Base-by-base conservation (phyloP, 257 asterid species). In the Scutellaria minor region DNA sequence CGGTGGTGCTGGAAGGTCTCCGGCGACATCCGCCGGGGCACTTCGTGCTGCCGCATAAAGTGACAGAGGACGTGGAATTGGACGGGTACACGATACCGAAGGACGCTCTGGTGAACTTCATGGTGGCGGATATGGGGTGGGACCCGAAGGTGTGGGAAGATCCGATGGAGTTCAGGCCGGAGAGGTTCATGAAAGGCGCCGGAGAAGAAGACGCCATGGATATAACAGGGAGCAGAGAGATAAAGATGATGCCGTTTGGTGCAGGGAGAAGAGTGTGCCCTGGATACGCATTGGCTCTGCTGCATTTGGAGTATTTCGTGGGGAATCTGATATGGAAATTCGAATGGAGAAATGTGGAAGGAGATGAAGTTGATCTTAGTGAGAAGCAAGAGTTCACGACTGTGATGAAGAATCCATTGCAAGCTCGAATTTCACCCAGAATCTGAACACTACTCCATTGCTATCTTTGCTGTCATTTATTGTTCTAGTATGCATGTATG, bases 211-310 rank as follows among this genome's bases (percentile, higher is more conserved):
- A 76, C 63, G 71, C 66, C 53, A 81, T 89, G 35, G 91, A 89
- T 35, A 31, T 89, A 39, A 87, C 86, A 0, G 83, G 96, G 44
- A 87, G 82, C 55, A 87, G 81, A 44, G 96, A 87, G 87, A 87
- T 89, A n/a, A 89, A 85, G 58, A 89, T 89, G 96, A 85, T 89
- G 90, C 96, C 96, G 6, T 89, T 89, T n/a, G 96, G 96, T 0
- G 88, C 88, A 0, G 96, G 96, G 20, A 78, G 96, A 77, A 83
- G 96, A 44, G 70, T 84, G 1, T 89, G 96, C 63, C 96, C 93
- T 0, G 96, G 78, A 0, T 55, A 1, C 0, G 78, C 69, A 2
- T 14, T 89, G 85, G 93, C 91, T 11, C 35, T 89, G 71, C 87
- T 89, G 1, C 96, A 89, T 74, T 56, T 87, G 83, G 96, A 89